Conservation (phyloP, 345 rosid species). For the Leavenworthia alabamica region DNA sequence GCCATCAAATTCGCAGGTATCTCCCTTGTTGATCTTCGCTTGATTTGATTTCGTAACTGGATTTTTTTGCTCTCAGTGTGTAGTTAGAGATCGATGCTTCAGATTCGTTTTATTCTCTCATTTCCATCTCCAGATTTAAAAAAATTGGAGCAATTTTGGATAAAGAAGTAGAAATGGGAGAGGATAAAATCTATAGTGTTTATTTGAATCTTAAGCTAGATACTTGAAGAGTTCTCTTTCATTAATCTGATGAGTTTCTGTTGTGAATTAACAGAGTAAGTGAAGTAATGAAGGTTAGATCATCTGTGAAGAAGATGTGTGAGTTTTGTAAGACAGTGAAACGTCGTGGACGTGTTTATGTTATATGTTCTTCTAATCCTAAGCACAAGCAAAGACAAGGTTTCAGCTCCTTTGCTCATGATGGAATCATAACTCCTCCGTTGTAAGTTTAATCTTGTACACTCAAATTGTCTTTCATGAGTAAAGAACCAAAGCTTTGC, state of each 20-base stretch:
- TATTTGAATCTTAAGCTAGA: slow-evolving; percentile 1
- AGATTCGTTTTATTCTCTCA: neutral
- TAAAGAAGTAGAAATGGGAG: no score
- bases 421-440: slow-evolving; percentile 32
- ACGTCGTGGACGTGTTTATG: slow-evolving; percentile 80
- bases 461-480: no score
- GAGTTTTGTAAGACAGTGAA: slow-evolving; percentile 82
- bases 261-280: slow-evolving; percentile 23
- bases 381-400: slow-evolving; percentile 95
- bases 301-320: slow-evolving; percentile 95
- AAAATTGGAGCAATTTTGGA: no score
- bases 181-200: neutral
- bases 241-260: neutral
- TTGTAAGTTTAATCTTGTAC: slow-evolving; percentile 31
- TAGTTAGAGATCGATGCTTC: neutral
- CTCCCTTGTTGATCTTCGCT: neutral
- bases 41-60: neutral
- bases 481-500: no score
- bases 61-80: slow-evolving; percentile 10
- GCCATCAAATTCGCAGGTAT: slow-evolving; percentile 25
- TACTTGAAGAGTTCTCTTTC: neutral
- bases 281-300: slow-evolving; percentile 81
- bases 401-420: slow-evolving; percentile 44
- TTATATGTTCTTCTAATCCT: slow-evolving; percentile 65
- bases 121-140: no score